phyloP scores from a whole-genome alignment of 2,329 filamentous ascomycete species.

The Trichoderma koningii region DNA sequence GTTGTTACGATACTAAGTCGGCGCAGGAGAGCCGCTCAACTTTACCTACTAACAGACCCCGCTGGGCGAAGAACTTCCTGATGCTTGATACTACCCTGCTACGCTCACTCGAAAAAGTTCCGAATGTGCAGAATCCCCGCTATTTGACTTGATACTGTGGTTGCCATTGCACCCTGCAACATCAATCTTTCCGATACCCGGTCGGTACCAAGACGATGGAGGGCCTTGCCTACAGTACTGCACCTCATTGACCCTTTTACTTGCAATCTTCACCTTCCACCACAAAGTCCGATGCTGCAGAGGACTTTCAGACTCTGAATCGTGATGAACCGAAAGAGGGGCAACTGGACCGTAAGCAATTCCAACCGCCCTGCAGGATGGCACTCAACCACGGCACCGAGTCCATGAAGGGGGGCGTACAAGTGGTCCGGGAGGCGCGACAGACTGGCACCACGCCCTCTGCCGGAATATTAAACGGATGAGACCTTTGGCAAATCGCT shows the following conservation, averaged over 20 bases:
- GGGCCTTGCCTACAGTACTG: neutral
- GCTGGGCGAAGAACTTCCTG: conserved; percentile 7
- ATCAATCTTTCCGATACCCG: conserved; percentile 1
- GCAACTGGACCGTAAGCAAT: conserved; percentile 15
- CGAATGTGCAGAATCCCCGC: conserved; percentile 4
- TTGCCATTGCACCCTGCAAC: neutral
- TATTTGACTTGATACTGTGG: neutral
- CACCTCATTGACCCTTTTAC: neutral
- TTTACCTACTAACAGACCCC: conserved; percentile 3
- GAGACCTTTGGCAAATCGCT: neutral
- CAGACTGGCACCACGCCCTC: conserved; percentile 9
- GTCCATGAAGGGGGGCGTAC: conserved; percentile 14
- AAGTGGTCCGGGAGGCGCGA: conserved; percentile 1
- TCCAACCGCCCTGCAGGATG: conserved; percentile 7
- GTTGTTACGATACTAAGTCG: conserved; percentile 4
- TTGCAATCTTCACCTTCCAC: neutral
- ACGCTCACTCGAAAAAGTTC: conserved; percentile 5
- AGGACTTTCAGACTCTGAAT: neutral
- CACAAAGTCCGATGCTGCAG: neutral
- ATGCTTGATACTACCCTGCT: conserved; percentile 15
- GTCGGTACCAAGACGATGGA: neutral
- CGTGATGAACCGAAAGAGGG: conserved; percentile 18
- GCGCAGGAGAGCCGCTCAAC: conserved; percentile 6
- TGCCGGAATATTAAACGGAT: conserved; percentile 5
- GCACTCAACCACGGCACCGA: conserved; percentile 6